Evolutionary conservation across 2,329 filamentous ascomycete species (phyloP).

Genomic region (Alternaria incomplexa): DNA sequence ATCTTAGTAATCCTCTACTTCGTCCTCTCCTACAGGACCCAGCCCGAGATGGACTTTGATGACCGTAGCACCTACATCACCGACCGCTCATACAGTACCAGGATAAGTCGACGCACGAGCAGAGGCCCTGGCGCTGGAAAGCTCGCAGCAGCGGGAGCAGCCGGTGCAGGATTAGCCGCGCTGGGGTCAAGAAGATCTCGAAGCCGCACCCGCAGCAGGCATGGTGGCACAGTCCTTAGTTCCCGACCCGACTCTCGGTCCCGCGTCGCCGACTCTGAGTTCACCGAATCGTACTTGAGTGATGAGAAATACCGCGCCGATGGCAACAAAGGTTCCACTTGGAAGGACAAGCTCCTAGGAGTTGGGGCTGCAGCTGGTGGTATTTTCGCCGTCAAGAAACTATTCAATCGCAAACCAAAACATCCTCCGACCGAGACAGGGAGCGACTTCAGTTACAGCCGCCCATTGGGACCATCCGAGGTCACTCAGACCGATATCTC

Average conservation of each 20-base stretch:
- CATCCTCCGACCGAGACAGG: slow-evolving; percentile 55
- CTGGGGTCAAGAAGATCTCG: slow-evolving; percentile 51
- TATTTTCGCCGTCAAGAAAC: slow-evolving; percentile 58
- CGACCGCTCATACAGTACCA: slow-evolving; percentile 55
- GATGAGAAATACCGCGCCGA: slow-evolving; percentile 53
- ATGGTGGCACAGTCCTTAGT: slow-evolving; percentile 38
- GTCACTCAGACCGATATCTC: slow-evolving; percentile 56
- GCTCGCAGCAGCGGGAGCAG: slow-evolving; percentile 61
- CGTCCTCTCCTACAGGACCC: slow-evolving; percentile 74
- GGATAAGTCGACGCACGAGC: slow-evolving; percentile 36
- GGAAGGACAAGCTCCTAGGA: slow-evolving; percentile 55
- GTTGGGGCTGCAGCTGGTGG: slow-evolving; percentile 52
- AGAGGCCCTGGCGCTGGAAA: slow-evolving; percentile 51
- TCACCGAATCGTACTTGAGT: slow-evolving; percentile 43
- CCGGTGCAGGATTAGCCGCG: slow-evolving; percentile 64
- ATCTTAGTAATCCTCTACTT: slow-evolving; percentile 79
- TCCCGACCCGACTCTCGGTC: slow-evolving; percentile 43
- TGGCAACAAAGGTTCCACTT: slow-evolving; percentile 44
- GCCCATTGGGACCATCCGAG: slow-evolving; percentile 56
- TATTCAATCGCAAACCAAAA: slow-evolving; percentile 62
- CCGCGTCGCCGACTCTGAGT: slow-evolving; percentile 30
- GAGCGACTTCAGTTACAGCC: slow-evolving; percentile 60
- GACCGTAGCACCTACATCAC: slow-evolving; percentile 66
- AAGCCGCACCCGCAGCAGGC: slow-evolving; percentile 45
- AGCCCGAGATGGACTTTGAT: slow-evolving; percentile 60